These are phyloP conservation scores for Microcyclosporella mali DNA, from an alignment of 2,329 filamentous ascomycete genomes.

Conservation along the genomic window DNA sequence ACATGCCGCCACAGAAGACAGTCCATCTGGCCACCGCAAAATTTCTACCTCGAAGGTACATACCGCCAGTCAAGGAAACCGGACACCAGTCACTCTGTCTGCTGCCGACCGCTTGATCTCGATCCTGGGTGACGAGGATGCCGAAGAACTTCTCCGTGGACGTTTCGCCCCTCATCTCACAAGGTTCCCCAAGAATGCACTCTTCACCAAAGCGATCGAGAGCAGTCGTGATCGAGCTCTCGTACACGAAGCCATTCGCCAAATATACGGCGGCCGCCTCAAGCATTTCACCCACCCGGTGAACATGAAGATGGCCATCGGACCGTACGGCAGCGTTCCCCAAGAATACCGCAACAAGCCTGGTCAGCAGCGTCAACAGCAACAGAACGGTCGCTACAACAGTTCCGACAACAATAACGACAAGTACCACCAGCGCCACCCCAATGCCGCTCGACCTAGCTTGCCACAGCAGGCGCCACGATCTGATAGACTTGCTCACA, in stretches of 20 bases:
- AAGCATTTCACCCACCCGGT: not conserved
- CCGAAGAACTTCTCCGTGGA: constrained; percentile 1
- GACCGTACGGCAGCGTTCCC: not conserved
- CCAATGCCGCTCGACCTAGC: too few species aligned
- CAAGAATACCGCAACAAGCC: not conserved
- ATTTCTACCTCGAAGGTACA: not conserved
- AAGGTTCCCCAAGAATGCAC: not conserved
- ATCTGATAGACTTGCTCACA: not conserved
- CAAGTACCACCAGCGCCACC: too few species aligned
- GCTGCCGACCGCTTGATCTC: not conserved
- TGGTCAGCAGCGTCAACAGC: too few species aligned
- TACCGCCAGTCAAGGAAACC: not conserved
- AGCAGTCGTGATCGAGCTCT: not conserved
- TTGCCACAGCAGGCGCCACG: too few species aligned
- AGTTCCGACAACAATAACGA: too few species aligned
- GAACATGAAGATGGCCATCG: constrained; percentile 2
- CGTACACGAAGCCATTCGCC: constrained; percentile 1
- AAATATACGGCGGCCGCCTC: not conserved
- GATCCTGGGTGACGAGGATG: not conserved
- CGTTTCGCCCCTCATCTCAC: not conserved
- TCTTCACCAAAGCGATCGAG: constrained; percentile 1
- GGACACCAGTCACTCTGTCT: not conserved
- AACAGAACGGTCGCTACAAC: too few species aligned
- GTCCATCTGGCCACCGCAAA: not conserved
- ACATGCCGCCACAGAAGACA: not conserved